These are phyloP conservation scores for Mycena metata DNA, from an alignment of 768 basidiomycete species.

Conservation along the genomic window DNA sequence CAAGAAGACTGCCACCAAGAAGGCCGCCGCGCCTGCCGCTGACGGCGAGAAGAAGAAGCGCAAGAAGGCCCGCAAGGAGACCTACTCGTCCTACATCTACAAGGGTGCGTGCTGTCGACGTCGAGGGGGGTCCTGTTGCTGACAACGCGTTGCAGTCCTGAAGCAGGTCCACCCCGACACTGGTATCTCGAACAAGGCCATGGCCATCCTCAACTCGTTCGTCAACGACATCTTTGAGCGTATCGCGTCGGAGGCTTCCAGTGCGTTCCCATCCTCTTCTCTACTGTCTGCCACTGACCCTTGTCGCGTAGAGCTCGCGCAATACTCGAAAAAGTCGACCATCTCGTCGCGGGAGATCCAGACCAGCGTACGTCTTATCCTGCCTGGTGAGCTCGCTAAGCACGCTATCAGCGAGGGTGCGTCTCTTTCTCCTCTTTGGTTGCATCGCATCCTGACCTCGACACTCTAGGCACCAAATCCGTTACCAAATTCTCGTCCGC, in stretches of 20 bases:
- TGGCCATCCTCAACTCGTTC: conserved; percentile 88
- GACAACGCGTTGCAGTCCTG: conserved; percentile 63
- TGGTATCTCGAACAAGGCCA: conserved; percentile 92
- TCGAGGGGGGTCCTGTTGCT: conserved; percentile 10
- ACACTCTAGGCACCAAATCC: conserved; percentile 29
- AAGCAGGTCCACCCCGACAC: conserved; percentile 96
- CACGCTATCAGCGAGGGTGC: conserved; percentile 91
- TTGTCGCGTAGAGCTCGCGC: conserved; percentile 71
- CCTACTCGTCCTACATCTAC: conserved; percentile 74
- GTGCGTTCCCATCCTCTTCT: conserved; percentile 52
- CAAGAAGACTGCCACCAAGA: conserved; percentile 73
- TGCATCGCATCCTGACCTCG: background rate
- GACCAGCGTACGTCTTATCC: conserved; percentile 85
- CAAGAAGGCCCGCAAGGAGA: conserved; percentile 85
- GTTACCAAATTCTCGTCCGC: conserved; percentile 65
- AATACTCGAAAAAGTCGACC: conserved; percentile 91
- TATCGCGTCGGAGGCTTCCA: conserved; percentile 80
- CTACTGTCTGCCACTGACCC: background rate
- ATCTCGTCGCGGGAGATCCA: conserved; percentile 95
- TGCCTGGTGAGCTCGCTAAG: conserved; percentile 89
- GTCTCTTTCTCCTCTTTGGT: background rate
- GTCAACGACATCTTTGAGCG: conserved; percentile 90
- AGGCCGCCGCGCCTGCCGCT: conserved; percentile 56
- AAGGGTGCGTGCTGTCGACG: conserved; percentile 63
- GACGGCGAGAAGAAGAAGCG: conserved; percentile 85